Base-by-base conservation (phyloP, 1,284 basidiomycete genomes). In the Kwoniella shivajii region DNA sequence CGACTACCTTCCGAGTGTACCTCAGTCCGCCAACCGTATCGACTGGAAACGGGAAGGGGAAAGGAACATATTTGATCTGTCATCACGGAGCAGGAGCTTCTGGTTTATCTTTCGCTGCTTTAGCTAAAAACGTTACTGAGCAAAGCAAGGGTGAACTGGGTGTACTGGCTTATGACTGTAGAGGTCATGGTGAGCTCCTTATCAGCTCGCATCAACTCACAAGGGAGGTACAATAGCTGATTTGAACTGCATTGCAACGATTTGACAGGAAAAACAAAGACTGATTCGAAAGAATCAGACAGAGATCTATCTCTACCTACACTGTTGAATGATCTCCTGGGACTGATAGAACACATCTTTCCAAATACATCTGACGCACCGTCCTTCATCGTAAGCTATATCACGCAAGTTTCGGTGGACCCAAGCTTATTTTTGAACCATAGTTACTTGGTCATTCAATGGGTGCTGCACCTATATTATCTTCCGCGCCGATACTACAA, bases 81-180 rank as follows among this genome's bases (percentile, higher is more conserved):
- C 93, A 97, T 70, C 95, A 99, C 67, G 95, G 96, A 0, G 95
- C 91, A 1, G 95, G 96, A 2, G 92, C 91, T 69, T 87, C 87
- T 0, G 94, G 86, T 0, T 81, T 97, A 59, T 90, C 86, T 60
- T 99, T 93, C 74, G 94, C 96, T 0, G 86, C 86, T 65, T 82
- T 94, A 50, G 92, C 94, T 10, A 87, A 87, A 71, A 87, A 90
- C 72, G 80, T 98, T 2, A 78, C 75, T 11, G 82, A 80, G 39
- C 65, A 81, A 72, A 85, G 84, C 27, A 80, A 80, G 7, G 88
- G 88, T 6, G 88, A 90, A 68, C 85, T 89, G 45, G 95, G 96
- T 0, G 84, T 98, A 13, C 67, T 99, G 43, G 82, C 89, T 0
- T 82, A 89, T 51, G 96, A 99, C 80, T 88, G 88, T 45, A 80